Percentiles rank a stretch among this genome's conserved stretches.
These are phyloP conservation scores for Thalia dealbata DNA, from an alignment of 176 grass and related monocot genomes.

Conservation along the genomic window DNA sequence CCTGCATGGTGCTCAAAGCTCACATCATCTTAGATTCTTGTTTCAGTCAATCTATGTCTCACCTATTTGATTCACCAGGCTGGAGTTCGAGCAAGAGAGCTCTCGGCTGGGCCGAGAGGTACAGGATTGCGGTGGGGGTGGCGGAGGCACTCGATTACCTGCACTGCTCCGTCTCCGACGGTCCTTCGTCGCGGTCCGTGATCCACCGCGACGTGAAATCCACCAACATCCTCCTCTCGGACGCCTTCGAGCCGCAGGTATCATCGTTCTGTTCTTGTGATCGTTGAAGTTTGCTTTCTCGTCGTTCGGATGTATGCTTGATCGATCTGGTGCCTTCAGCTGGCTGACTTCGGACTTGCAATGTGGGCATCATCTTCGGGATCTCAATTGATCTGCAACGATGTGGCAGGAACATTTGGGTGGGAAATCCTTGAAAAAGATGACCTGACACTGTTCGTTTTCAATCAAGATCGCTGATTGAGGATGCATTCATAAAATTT, in stretches of 20 bases:
- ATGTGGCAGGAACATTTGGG: constrained; percentile 93
- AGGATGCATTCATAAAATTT: background rate
- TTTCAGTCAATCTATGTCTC: background rate
- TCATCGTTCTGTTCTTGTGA: background rate
- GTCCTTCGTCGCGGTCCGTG: constrained; percentile 27
- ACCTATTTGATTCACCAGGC: constrained; percentile 25
- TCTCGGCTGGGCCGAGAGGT: constrained; percentile 79
- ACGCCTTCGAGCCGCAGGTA: constrained; percentile 72
- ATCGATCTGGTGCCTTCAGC: constrained; percentile 30
- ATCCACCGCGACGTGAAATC: constrained; percentile 95
- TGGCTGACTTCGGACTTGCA: constrained; percentile 89
- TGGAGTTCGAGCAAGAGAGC: constrained; percentile 29
- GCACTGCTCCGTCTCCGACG: constrained; percentile 30
- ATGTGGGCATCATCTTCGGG: constrained; percentile 56
- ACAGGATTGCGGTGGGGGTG: constrained; percentile 59
- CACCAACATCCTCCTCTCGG: constrained; percentile 76
- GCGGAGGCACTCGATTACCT: constrained; percentile 62
- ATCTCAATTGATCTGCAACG: constrained; percentile 54
- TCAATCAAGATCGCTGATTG: background rate
- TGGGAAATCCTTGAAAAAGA: constrained; percentile 22
- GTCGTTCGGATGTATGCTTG: background rate
- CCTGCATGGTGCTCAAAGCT: constrained; percentile 46
- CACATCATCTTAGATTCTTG: background rate
- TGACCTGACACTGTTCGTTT: no score
- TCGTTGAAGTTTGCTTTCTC: background rate